Evolutionary conservation across 805 yeast species (phyloP).

Genomic region (Candida ulmi): DNA sequence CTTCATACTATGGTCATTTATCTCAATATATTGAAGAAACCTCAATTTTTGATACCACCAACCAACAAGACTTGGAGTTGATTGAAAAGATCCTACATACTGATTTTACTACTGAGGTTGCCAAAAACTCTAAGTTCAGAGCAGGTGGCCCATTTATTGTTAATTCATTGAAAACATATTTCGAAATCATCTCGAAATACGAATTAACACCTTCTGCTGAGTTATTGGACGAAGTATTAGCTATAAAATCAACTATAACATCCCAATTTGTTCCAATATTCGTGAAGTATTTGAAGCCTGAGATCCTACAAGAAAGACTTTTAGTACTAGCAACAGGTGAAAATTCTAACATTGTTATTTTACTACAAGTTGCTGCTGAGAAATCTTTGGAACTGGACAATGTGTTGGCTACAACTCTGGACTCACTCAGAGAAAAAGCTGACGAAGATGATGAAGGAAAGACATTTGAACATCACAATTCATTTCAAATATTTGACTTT

Average conservation of each 20-base stretch:
- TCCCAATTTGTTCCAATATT: constrained; percentile 18
- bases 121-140: constrained; percentile 25
- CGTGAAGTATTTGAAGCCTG: constrained; percentile 12
- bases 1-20: constrained; percentile 38
- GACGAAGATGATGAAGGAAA: constrained; percentile 18
- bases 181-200: constrained; percentile 15
- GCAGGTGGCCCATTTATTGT: constrained; percentile 25
- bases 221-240: constrained; percentile 15
- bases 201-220: not conserved
- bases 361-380: constrained; percentile 10
- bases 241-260: constrained; percentile 11
- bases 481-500: constrained; percentile 23
- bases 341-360: constrained; percentile 2
- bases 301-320: constrained; percentile 4
- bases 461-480: constrained; percentile 15
- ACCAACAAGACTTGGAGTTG: constrained; percentile 19
- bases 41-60: constrained; percentile 4
- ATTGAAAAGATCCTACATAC: constrained; percentile 25
- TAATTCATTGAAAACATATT: constrained; percentile 26
- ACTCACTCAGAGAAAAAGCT: constrained; percentile 12
- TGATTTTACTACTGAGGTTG: constrained; percentile 22
- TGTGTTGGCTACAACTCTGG: constrained; percentile 13
- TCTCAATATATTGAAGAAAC: constrained; percentile 16
- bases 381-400: constrained; percentile 8
- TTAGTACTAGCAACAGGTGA: not conserved